Evolutionary conservation across 129 eudicot genomes (phyloP).

Genomic region (Solidago caesia): DNA sequence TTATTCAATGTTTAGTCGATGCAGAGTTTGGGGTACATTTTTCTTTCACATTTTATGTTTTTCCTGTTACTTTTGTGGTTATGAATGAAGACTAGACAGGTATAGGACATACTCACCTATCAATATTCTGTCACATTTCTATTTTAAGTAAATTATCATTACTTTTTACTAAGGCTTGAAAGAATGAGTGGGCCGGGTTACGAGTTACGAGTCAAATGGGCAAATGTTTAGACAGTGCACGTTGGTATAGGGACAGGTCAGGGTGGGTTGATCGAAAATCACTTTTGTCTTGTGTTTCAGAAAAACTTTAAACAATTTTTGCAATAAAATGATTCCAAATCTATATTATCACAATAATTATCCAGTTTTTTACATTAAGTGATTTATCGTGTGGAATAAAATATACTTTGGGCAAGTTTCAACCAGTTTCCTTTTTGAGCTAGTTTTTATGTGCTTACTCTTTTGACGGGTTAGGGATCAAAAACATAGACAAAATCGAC

Average conservation of each 20-base stretch:
- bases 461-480: neutral
- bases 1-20: conserved; percentile 30
- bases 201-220: too few species aligned
- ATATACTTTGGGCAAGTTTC: neutral
- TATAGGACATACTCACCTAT: neutral
- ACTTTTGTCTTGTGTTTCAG: too few species aligned
- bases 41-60: neutral
- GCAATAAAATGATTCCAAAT: neutral
- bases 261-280: too few species aligned
- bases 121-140: too few species aligned
- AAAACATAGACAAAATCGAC: neutral
- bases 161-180: too few species aligned
- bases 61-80: neutral
- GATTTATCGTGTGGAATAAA: neutral
- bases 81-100: neutral
- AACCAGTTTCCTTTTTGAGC: neutral
- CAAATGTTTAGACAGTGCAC: too few species aligned
- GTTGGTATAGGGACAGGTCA: too few species aligned
- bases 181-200: too few species aligned
- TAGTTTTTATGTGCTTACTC: neutral
- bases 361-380: neutral
- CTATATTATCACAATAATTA: neutral
- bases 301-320: too few species aligned
- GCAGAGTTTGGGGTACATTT: neutral
- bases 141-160: too few species aligned